Conservation (phyloP, 352 stramenopile genomes). For the Phytophthora pluvialis region DNA sequence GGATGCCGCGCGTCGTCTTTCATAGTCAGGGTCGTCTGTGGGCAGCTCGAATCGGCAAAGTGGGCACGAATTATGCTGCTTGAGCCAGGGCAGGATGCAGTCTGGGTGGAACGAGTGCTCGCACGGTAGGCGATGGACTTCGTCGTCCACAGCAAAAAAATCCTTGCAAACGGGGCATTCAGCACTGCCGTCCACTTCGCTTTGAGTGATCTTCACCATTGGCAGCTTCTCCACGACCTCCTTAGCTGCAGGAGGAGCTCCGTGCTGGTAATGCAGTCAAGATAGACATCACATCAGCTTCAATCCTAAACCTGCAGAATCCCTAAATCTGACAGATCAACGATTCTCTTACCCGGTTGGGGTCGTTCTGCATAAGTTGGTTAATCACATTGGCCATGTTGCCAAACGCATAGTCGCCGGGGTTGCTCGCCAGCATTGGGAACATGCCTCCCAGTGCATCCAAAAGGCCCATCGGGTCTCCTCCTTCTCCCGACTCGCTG, state of each 20-base stretch:
- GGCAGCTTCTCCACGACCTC: slow-evolving; percentile 77
- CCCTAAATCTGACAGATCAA: not conserved
- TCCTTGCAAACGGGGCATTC: slow-evolving; percentile 91
- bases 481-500: slow-evolving; percentile 53
- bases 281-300: slow-evolving; percentile 15
- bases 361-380: slow-evolving; percentile 90
- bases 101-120: slow-evolving; percentile 83
- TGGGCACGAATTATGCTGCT: slow-evolving; percentile 90
- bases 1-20: slow-evolving; percentile 50
- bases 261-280: slow-evolving; percentile 56
- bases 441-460: slow-evolving; percentile 71
- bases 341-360: slow-evolving; percentile 67
- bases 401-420: slow-evolving; percentile 86
- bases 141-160: slow-evolving; percentile 78
- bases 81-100: slow-evolving; percentile 88
- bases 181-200: slow-evolving; percentile 74
- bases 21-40: slow-evolving; percentile 87
- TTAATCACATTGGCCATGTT: slow-evolving; percentile 88
- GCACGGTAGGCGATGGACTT: slow-evolving; percentile 78
- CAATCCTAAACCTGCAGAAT: not conserved
- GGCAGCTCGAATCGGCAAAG: slow-evolving; percentile 86
- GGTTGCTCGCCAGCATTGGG: slow-evolving; percentile 60
- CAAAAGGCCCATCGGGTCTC: slow-evolving; percentile 57
- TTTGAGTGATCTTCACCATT: slow-evolving; percentile 75
- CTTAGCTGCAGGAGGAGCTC: slow-evolving; percentile 78